Percentiles rank a stretch among this genome's conserved stretches.
These are phyloP conservation scores for Crithidia mellificae DNA, from an alignment of 208 protist species.

Conservation along the genomic window DNA sequence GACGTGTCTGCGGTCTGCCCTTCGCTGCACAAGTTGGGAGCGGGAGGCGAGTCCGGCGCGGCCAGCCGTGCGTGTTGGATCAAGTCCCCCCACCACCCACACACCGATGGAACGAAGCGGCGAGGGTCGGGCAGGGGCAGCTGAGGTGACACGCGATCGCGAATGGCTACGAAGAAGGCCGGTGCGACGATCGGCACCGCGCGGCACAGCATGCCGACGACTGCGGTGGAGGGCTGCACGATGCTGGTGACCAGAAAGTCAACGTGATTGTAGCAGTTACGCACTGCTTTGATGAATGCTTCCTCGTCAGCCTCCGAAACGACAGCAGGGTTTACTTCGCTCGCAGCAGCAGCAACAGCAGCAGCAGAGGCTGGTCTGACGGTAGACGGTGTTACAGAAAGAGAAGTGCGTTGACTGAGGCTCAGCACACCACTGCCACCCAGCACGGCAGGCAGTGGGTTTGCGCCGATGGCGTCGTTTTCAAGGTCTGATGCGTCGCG, in stretches of 20 bases:
- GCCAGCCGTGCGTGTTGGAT: conserved; percentile 1
- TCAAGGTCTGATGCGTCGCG: not conserved
- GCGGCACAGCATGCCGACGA: conserved; percentile 65
- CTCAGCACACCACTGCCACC: conserved; percentile 17
- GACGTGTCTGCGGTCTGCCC: conserved; percentile 2
- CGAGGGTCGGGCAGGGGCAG: conserved; percentile 45
- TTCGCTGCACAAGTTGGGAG: not conserved
- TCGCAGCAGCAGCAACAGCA: not conserved
- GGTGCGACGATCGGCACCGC: conserved; percentile 61
- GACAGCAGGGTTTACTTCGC: too few relatives aligned
- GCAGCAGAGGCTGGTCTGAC: not conserved
- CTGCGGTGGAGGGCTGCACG: conserved; percentile 51
- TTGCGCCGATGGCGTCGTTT: not conserved
- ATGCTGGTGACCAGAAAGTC: conserved; percentile 37
- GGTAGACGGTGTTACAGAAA: conserved; percentile 37
- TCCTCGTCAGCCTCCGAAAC: too few relatives aligned
- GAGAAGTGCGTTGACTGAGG: conserved; percentile 16
- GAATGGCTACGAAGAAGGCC: conserved; percentile 53
- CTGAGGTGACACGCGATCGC: conserved; percentile 43
- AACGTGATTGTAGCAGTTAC: conserved; percentile 24
- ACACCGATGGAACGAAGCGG: conserved; percentile 35
- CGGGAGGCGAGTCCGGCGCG: not conserved
- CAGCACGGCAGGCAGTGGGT: not conserved
- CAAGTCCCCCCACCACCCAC: conserved; percentile 28
- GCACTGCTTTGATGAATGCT: too few relatives aligned